Base-by-base conservation (phyloP, 73 alveolate species). In the Tetrahymena elliotti region DNA sequence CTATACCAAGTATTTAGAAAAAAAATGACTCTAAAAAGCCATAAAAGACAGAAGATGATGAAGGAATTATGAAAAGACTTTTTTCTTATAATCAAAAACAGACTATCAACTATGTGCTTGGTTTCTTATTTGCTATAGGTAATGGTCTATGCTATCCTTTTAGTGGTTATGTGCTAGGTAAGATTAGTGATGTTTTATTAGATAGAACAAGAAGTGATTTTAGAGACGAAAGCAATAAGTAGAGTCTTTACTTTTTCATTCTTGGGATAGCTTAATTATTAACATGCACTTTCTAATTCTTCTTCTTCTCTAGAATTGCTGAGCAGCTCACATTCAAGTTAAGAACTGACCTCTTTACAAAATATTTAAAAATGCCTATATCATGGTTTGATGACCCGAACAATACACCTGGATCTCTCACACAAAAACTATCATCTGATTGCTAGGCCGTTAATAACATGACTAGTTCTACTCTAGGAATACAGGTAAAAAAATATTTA, bases 361-460 rank as follows among this genome's bases (percentile, higher is more conserved):
- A 93, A n/a, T 33, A 40, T 22, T 37, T 93, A 24, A 93, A 83
- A 31, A 93, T 93, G 95, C 95, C 95, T 39, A 53, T 93, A 31
- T 31, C 95, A 18, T 93, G 41, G 39, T 93, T 93, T 53, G 95
- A 93, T 41, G 15, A 39, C 18, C 93, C 93, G 24, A 13, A 52
- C 34, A 93, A 93, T 93, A 93, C 39, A 27, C 83, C 95, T 20
- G 93, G 93, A 15, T 31, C 92, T 0, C 84, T 93, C 18, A 47
- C 92, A 8, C 36, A 33, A 52, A 93, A 52, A 93, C 7, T 93
- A 11, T 93, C 93, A 3, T 38, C 84, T n/a, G 95, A 93, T 7
- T 93, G 95, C 93, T 34, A 93, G 15, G 52, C 38, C 31, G 84
- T 53, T 33, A 53, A 33, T 53, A 83, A 84, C 13, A 34, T 93